These are phyloP conservation scores for Claviceps sp. DNA, from an alignment of 2,329 filamentous ascomycete species.

Conservation along the genomic window DNA sequence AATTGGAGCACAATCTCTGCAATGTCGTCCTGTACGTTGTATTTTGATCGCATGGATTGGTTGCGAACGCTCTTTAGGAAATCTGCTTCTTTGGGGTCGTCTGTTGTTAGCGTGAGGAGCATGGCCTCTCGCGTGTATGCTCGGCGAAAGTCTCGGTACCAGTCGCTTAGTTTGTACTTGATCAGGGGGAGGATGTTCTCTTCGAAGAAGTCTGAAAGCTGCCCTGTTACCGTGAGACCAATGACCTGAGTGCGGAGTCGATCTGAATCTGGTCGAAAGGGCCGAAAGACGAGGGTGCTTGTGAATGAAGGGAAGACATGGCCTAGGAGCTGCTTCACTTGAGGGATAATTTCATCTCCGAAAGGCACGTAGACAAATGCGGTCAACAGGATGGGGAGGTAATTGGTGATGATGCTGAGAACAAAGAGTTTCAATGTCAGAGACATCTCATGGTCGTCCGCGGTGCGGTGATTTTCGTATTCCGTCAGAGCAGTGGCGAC, in stretches of 20 bases:
- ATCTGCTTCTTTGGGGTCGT: conserved; percentile 47
- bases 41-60: conserved; percentile 53
- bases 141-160: conserved; percentile 28
- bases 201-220: conserved; percentile 57
- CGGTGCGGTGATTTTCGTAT: conserved; percentile 64
- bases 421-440: conserved; percentile 64
- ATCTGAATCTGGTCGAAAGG: conserved; percentile 52
- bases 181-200: conserved; percentile 58
- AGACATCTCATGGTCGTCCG: conserved; percentile 53
- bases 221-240: conserved; percentile 60
- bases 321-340: conserved; percentile 46
- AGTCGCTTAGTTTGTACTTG: conserved; percentile 42
- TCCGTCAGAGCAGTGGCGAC: conserved; percentile 51
- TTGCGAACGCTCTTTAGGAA: conserved; percentile 52
- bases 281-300: conserved; percentile 35
- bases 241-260: conserved; percentile 60
- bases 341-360: conserved; percentile 52
- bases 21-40: conserved; percentile 61
- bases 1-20: conserved; percentile 63
- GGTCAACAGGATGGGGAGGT: conserved; percentile 61
- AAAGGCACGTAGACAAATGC: conserved; percentile 73
- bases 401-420: conserved; percentile 70
- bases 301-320: conserved; percentile 31
- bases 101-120: conserved; percentile 34
- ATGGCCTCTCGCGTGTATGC: conserved; percentile 24